Base-by-base conservation (phyloP, 352 stramenopile genomes). In the Phytophthora macrochlamydospora region DNA sequence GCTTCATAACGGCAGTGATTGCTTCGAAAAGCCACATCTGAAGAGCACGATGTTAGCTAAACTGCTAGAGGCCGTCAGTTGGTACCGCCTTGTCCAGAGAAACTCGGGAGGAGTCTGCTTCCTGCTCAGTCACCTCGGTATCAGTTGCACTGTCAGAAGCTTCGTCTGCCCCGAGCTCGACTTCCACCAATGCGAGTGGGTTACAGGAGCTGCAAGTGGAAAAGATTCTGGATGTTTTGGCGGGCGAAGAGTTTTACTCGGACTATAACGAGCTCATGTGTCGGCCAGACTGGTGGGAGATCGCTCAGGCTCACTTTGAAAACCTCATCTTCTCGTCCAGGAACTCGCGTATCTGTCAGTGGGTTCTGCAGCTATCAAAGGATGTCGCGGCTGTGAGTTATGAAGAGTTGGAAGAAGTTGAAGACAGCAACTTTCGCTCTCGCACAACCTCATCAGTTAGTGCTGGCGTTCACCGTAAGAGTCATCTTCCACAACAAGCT, bases 261-360 rank as follows among this genome's bases (percentile, higher is more conserved):
- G 87, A 93, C 53, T 94, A 88, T 37, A 91, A 80, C 55, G 79
- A 93, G 59, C 60, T 91, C 12, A 95, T 95, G 85, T 90, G 80
- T 43, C 66, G 73, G 58, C 54, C 79, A 9, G 81, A 94, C 38
- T 95, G 87, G 87, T 94, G 87, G 87, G 84, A 90, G 37, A 83
- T 93, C 50, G 85, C 87, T 0, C 87, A 94, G 67, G 87, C 87
- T 9, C 85, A 95, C 54, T 95, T 95, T 65, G 87, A 95, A 62
- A 95, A 93, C 50, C 67, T 95, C 12, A 78, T 95, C 6, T 94
- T 95, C 43, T 84, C 85, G 38, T 75, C 71, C 9, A 65, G 76
- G 7, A 84, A 92, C 18, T 89, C 81, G 13, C 79, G 85, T 7
- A 80, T 94, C 9, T 89, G 79, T 18, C 87, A 92, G 64, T 88